These are phyloP conservation scores for Solanum appendiculatum DNA, from an alignment of 257 asterid genomes.

Conservation along the genomic window DNA sequence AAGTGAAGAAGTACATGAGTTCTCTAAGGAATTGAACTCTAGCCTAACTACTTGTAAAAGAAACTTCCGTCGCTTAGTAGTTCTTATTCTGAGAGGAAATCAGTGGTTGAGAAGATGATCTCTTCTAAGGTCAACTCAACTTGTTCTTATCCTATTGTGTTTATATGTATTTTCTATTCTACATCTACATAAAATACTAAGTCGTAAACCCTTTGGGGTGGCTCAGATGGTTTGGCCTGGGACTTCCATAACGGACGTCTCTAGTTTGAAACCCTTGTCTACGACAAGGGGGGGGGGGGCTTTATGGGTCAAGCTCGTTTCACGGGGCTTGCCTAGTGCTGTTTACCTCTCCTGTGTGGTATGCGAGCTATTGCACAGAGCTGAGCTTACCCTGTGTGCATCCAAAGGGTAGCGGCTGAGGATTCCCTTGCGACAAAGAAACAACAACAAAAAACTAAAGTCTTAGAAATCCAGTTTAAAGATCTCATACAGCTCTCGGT, in stretches of 20 bases:
- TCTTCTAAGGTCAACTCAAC: background rate
- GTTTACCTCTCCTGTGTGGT: background rate
- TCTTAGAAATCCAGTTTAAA: background rate
- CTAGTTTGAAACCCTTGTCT: background rate
- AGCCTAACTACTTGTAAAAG: background rate
- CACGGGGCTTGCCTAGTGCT: background rate
- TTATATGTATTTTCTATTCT: background rate
- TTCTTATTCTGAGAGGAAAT: background rate
- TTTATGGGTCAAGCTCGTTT: background rate
- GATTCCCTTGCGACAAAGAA: background rate
- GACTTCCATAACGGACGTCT: background rate
- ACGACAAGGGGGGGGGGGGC: background rate
- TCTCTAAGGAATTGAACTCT: background rate
- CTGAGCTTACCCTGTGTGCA: no score
- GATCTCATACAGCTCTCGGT: background rate
- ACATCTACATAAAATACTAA: background rate
- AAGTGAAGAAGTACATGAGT: background rate
- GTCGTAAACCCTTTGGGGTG: background rate
- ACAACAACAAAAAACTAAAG: background rate
- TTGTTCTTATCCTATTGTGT: background rate
- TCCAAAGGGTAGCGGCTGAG: background rate
- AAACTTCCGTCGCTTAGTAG: background rate
- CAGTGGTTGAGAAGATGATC: background rate
- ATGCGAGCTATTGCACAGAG: background rate
- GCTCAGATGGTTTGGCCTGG: background rate